Evolutionary conservation across 2,329 filamentous ascomycete genomes (phyloP).

Genomic region (Colletotrichum higginsianum): DNA sequence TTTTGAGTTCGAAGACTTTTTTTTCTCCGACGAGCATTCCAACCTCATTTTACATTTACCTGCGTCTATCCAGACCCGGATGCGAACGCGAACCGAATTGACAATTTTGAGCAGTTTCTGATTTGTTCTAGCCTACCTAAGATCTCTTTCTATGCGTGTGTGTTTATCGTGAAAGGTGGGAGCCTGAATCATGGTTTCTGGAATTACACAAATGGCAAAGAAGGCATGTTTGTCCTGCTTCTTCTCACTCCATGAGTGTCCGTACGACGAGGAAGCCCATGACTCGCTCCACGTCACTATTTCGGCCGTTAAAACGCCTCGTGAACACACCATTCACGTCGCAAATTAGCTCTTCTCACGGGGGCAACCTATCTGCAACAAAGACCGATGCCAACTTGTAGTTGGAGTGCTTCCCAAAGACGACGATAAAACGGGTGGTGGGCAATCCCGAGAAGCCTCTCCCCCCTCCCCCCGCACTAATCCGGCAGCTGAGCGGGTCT

Average conservation of each 20-base stretch:
- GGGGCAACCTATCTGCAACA: not conserved
- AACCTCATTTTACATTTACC: no score
- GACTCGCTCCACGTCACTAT: not conserved
- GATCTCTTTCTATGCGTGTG: no score
- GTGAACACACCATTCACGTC: not conserved
- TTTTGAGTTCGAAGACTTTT: no score
- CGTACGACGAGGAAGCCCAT: no score
- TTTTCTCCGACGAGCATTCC: no score
- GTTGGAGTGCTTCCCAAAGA: not conserved
- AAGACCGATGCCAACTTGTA: not conserved
- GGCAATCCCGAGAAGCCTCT: not conserved
- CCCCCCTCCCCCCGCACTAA: conserved; percentile 7
- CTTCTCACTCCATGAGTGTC: not conserved
- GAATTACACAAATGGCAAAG: not conserved
- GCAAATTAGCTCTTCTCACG: not conserved
- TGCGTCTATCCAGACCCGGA: no score
- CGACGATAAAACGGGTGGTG: not conserved
- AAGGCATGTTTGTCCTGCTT: not conserved
- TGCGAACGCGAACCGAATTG: no score
- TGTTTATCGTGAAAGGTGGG: no score
- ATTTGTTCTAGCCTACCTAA: no score
- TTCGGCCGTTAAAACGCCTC: not conserved
- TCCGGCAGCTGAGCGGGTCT: conserved; percentile 18
- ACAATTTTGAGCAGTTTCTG: no score
- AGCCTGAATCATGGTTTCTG: not conserved